Base-by-base conservation (phyloP, 148 eudicot genomes). In the Heliamphora exappendiculata region DNA sequence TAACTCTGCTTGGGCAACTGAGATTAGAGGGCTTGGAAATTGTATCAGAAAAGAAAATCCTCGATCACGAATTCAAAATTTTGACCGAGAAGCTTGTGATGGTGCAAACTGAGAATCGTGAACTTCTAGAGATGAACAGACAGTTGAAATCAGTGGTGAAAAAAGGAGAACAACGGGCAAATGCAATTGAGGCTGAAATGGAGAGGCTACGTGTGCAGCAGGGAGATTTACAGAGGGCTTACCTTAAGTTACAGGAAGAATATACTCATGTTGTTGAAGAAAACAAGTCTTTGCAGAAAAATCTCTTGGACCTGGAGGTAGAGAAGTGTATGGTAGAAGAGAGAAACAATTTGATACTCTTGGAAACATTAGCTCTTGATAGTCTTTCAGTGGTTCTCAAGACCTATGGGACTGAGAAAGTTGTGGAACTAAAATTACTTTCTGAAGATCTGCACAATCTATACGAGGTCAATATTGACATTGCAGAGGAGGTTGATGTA, bases 1-100 rank as follows among this genome's bases (percentile, higher is more conserved):
- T 89, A 19, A 82, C 94, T 60, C 78, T 91, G 39, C 79, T 92
- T 31, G 76, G 72, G 83, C 90, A 92, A 80, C 80, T 92, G 80
- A 83, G 83, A 75, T 31, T 76, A 20, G 89, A 90, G 55, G 88
- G 88, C 68, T 26, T 54, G 29, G 94, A 89, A 79, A 82, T 89
- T 75, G 85, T 71, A 29, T 75, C 83, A 47, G 76, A 82, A 55
- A 92, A 87, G 78, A 73, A 77, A 28, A 76, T 75, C 50, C 73
- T 90, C 44, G 90, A 84, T 76, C 83, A 81, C 70, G 91, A 89
- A 29, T 83, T 83, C 47, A 17, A 82, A 28, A 74, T 67, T 60
- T 75, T 81, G 72, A 69, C 80, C 20, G 78, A 86, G 67, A 78
- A 88, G 79, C 84, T 88, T 82, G 73, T 70, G 50, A 26, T 74